Conservation (phyloP, 768 basidiomycete genomes). For the Rhodotorula toruloides region DNA sequence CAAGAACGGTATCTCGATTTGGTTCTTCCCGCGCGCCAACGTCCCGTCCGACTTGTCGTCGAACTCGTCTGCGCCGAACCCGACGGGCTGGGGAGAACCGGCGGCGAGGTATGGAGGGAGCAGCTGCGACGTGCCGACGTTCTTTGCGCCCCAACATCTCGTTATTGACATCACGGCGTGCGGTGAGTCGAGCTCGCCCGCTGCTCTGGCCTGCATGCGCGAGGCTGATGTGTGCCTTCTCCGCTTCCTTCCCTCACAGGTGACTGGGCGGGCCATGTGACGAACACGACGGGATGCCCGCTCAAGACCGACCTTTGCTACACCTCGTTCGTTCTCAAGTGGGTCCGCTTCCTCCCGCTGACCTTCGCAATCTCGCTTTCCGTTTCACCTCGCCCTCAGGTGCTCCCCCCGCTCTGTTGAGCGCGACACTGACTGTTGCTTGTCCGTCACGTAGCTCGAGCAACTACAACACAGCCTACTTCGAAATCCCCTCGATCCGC, state of each 20-base stretch:
- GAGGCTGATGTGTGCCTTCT: no score
- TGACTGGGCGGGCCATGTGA: conserved; percentile 46
- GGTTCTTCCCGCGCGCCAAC: conserved; percentile 55
- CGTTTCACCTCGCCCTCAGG: no score
- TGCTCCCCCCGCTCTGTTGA: no score
- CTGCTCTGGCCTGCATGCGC: no score
- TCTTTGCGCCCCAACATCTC: conserved; percentile 45
- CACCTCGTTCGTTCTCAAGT: conserved; percentile 60
- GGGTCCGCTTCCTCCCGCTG: not conserved
- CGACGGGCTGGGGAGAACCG: conserved; percentile 53
- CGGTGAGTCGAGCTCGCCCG: conserved; percentile 47
- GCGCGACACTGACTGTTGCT: not conserved
- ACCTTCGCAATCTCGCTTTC: not conserved
- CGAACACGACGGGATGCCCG: conserved; percentile 60
- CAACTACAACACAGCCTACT: conserved; percentile 64
- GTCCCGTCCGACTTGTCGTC: conserved; percentile 38
- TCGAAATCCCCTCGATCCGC: conserved; percentile 64
- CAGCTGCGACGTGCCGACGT: conserved; percentile 42
- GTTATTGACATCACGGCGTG: conserved; percentile 37
- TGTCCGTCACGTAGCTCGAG: conserved; percentile 44
- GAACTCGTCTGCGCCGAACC: conserved; percentile 51
- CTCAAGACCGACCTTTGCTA: conserved; percentile 50
- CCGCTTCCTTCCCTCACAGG: not conserved
- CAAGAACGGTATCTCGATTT: conserved; percentile 51
- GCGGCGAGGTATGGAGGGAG: conserved; percentile 58